phyloP scores from a whole-genome alignment of 176 grass and related monocot genomes.

The Phyllostachys edulis region DNA sequence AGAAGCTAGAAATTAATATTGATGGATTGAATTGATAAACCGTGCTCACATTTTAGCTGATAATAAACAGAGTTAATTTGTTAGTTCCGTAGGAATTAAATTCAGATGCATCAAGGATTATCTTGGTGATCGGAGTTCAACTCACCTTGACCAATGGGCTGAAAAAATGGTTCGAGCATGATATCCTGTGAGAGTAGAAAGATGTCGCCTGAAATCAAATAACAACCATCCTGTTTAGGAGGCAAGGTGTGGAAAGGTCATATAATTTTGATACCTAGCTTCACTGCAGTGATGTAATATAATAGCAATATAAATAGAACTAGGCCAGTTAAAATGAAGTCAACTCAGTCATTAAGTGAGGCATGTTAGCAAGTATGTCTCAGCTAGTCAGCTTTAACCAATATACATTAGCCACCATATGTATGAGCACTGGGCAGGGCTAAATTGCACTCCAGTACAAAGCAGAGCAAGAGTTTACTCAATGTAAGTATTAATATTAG shows the following conservation, averaged over 20 bases:
- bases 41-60: constrained; percentile 15
- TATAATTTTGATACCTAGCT: neutral
- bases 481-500: neutral
- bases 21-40: neutral
- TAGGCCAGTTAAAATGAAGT: constrained; percentile 1
- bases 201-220: constrained; percentile 68
- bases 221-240: constrained; percentile 27
- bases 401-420: neutral
- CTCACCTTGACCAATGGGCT: constrained; percentile 90
- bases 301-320: neutral
- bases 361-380: constrained; percentile 14
- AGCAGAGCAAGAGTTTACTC: neutral
- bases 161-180: constrained; percentile 92
- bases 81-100: neutral
- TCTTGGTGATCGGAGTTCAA: constrained; percentile 8
- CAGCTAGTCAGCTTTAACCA: neutral
- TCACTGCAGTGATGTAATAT: neutral
- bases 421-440: neutral
- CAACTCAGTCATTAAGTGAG: neutral
- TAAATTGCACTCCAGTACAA: neutral
- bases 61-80: constrained; percentile 17
- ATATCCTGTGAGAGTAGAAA: constrained; percentile 85
- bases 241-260: neutral
- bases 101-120: neutral
- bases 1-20: neutral